Conservation (phyloP, 2,329 filamentous ascomycete genomes). For the Pseudocercospora musae region DNA sequence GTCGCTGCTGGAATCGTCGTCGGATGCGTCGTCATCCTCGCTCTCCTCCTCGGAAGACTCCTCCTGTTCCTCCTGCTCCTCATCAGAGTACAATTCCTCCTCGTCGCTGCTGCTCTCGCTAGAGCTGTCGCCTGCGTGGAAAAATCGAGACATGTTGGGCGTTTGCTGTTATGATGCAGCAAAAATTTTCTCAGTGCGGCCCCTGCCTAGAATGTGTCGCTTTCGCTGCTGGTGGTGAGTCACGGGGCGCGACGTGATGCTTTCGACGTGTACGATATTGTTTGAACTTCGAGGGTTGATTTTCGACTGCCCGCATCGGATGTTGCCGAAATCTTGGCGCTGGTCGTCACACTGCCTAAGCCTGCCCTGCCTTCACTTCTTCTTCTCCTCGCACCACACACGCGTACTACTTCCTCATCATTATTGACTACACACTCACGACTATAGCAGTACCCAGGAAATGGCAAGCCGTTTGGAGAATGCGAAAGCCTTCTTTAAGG, state of each 20-base stretch:
- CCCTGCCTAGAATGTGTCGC: slow-evolving; percentile 13
- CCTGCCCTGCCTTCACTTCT: too few species aligned
- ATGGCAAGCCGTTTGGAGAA: slow-evolving; percentile 35
- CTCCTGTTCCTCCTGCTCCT: slow-evolving; percentile 62
- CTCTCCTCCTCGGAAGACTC: slow-evolving; percentile 43
- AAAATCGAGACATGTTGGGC: slow-evolving; percentile 72
- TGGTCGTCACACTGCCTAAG: too few species aligned
- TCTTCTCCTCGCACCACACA: not conserved
- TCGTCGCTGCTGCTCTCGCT: slow-evolving; percentile 91
- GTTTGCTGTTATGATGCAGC: slow-evolving; percentile 1
- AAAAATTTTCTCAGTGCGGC: slow-evolving; percentile 9
- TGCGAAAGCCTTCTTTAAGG: not conserved
- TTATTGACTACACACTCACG: too few species aligned
- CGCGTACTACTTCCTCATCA: not conserved
- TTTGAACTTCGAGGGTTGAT: not conserved
- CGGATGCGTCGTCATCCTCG: slow-evolving; percentile 48
- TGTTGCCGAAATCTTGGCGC: slow-evolving; percentile 2
- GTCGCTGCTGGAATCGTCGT: slow-evolving; percentile 48
- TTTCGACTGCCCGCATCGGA: not conserved
- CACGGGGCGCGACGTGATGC: slow-evolving; percentile 7
- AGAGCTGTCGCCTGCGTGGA: slow-evolving; percentile 93
- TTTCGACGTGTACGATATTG: not conserved
- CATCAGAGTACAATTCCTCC: slow-evolving; percentile 85
- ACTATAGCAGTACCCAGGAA: not conserved
- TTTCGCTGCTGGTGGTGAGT: not conserved